Percentiles rank a stretch among this genome's conserved stretches.
These are phyloP conservation scores for Candida neerlandica DNA, from an alignment of 1,139 yeast species.

Conservation along the genomic window DNA sequence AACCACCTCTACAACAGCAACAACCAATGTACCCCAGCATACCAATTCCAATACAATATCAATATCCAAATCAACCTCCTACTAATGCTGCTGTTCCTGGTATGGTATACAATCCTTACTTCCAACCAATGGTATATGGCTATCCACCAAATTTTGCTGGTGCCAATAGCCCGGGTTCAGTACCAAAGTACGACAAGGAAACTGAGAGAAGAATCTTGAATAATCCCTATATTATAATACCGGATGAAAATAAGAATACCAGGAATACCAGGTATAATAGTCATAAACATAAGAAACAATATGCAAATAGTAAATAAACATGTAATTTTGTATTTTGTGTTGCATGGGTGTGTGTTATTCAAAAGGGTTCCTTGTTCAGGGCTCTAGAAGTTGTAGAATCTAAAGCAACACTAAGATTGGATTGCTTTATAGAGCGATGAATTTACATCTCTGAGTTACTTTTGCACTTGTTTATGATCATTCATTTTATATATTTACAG, in stretches of 20 bases:
- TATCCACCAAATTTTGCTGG: conserved; percentile 6
- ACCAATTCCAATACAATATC: conserved; percentile 7
- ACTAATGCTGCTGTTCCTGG: conserved; percentile 10
- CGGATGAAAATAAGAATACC: conserved; percentile 18
- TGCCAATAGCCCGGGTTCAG: conserved; percentile 6
- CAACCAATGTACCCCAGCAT: conserved; percentile 9
- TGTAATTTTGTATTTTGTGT: neutral
- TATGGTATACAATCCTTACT: conserved; percentile 15
- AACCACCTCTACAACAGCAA: conserved; percentile 6
- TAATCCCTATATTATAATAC: conserved; percentile 35
- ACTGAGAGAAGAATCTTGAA: conserved; percentile 32
- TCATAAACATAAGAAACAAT: conserved; percentile 2
- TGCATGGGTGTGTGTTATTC: no score
- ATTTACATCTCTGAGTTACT: neutral
- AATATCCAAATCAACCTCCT: conserved; percentile 11
- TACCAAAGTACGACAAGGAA: conserved; percentile 28
- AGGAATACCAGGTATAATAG: neutral
- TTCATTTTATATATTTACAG: neutral
- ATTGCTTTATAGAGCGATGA: neutral
- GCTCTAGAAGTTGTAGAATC: no score
- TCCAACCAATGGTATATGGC: conserved; percentile 8
- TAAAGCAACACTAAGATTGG: no score
- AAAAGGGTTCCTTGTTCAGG: no score
- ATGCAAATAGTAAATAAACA: neutral
- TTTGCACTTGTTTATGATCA: neutral